A percentile compares a stretch with the other conserved stretches of the same genome.
These are phyloP conservation scores for Trichoderma asperelloides DNA, from an alignment of 495 filamentous ascomycete genomes.

Conservation along the genomic window DNA sequence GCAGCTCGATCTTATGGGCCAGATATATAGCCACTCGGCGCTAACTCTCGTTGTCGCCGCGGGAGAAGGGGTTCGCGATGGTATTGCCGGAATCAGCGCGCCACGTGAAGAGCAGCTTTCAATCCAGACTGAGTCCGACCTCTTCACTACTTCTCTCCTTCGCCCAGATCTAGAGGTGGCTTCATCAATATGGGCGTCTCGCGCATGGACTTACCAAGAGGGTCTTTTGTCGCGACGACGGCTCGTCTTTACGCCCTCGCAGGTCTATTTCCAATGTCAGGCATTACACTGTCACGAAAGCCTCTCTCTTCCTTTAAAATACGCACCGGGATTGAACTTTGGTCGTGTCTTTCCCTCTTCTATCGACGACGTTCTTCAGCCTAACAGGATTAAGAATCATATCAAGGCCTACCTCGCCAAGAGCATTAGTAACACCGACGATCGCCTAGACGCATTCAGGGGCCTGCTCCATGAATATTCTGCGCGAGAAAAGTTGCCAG, in stretches of 20 bases:
- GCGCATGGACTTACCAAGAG: conserved; percentile 36
- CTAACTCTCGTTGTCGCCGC: conserved; percentile 20
- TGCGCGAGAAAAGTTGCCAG: not conserved
- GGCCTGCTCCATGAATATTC: not conserved
- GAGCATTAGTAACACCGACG: not conserved
- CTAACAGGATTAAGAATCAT: not conserved
- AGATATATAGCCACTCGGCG: conserved; percentile 16
- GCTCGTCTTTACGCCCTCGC: conserved; percentile 23
- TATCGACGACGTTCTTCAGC: not conserved
- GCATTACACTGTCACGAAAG: conserved; percentile 14
- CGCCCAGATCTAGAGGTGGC: conserved; percentile 12
- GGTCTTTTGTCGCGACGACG: conserved; percentile 23
- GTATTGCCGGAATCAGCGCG: conserved; percentile 18
- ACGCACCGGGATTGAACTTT: conserved; percentile 6
- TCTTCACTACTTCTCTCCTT: conserved; percentile 11
- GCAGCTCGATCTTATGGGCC: conserved; percentile 21
- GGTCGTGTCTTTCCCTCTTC: conserved; percentile 7
- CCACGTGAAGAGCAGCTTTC: conserved; percentile 2
- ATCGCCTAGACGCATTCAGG: conserved; percentile 5
- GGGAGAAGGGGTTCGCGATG: conserved; percentile 15
- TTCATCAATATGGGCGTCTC: conserved; percentile 20
- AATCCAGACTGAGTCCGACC: not conserved
- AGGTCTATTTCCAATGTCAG: conserved; percentile 24
- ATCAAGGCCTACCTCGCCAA: conserved; percentile 9
- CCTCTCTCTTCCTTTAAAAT: conserved; percentile 4